Base-by-base conservation (phyloP, 2,329 filamentous ascomycete species). In the Hymenotorrendiella dingleyae region DNA sequence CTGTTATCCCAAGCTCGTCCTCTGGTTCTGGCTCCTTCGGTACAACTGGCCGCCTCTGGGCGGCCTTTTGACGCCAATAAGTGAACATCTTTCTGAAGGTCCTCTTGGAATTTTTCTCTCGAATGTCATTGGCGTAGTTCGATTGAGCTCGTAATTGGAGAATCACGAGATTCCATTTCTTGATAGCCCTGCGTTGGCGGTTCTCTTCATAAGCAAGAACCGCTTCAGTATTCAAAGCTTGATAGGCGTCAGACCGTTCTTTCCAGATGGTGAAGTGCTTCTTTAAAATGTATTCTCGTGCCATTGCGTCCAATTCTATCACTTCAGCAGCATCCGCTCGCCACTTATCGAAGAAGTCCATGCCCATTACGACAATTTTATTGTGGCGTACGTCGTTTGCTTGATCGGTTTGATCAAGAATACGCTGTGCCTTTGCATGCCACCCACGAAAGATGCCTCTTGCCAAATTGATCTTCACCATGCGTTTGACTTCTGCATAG, bases 261-360 rank as follows among this genome's bases (percentile, higher is more conserved):
- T 45, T 57, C 60, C 59, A 61, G 35, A 42, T 22, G 19, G 16
- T 19, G 23, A 60, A 54, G 14, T 52, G 43, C 39, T 54, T 60
- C 39, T 43, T 53, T 22, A 56, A 39, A 6, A 55, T 36, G 14
- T 45, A 45, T 24, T 55, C 50, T 23, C 43, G 47, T 35, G 40
- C 55, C 3, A 56, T 36, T 21, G 45, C 40, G 28, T 61, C 54
- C 27, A 61, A 30, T 43, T 58, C 55, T 16, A 42, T 42, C 10
- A 61, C 10, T 24, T 61, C 54, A 34, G 54, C 54, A 4, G 52
- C 41, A 34, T 49, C 49, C 21, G 47, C 53, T 29, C 54, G 53
- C 60, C 60, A 63, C 34, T 53, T 50, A 38, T 62, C 54, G 36
- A 62, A 61, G 17, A 53, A 46, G 17, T 58, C 41, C 52, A 58